A percentile compares a stretch with the other conserved stretches of the same genome.
Evolutionary conservation across 1,139 yeast species (phyloP).

Genomic region (Nematodospora anomalae): DNA sequence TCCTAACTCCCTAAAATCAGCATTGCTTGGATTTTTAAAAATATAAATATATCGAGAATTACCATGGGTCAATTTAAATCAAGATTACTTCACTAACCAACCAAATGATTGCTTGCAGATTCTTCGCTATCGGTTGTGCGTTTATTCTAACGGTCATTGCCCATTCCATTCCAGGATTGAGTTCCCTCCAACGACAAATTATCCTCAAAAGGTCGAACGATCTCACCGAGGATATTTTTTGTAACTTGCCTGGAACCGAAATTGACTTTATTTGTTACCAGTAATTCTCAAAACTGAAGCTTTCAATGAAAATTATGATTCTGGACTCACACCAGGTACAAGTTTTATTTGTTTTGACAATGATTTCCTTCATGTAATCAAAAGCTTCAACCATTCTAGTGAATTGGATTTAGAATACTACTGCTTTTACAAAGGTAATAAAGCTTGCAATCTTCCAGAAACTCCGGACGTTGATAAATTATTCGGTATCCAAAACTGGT

Average conservation of each 20-base stretch:
- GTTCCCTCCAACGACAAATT: conserved; percentile 19
- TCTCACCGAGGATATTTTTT: conserved; percentile 27
- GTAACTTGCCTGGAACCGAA: conserved; percentile 27
- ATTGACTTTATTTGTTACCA: conserved; percentile 38
- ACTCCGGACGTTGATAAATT: conserved; percentile 26
- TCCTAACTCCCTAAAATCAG: too few species aligned
- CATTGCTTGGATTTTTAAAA: too few species aligned
- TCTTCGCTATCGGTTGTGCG: conserved; percentile 1
- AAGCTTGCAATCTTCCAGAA: conserved; percentile 30
- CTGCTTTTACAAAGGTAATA: conserved; percentile 27
- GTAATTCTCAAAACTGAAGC: conserved; percentile 25
- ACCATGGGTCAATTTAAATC: conserved; percentile 10
- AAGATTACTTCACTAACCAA: background rate
- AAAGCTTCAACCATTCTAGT: conserved; percentile 35
- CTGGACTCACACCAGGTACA: conserved; percentile 23
- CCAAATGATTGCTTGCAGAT: conserved; percentile 1
- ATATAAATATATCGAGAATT: too few species aligned
- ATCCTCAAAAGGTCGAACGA: conserved; percentile 18
- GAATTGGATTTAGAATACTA: conserved; percentile 37
- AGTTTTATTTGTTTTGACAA: conserved; percentile 39
- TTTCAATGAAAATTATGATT: conserved; percentile 20
- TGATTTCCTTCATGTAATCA: conserved; percentile 39
- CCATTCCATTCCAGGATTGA: conserved; percentile 21
- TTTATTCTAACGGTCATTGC: conserved; percentile 14
- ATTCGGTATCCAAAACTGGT: conserved; percentile 28